Conservation (phyloP, 1,284 basidiomycete species). For the Phellopilus nigrolimitatus region DNA sequence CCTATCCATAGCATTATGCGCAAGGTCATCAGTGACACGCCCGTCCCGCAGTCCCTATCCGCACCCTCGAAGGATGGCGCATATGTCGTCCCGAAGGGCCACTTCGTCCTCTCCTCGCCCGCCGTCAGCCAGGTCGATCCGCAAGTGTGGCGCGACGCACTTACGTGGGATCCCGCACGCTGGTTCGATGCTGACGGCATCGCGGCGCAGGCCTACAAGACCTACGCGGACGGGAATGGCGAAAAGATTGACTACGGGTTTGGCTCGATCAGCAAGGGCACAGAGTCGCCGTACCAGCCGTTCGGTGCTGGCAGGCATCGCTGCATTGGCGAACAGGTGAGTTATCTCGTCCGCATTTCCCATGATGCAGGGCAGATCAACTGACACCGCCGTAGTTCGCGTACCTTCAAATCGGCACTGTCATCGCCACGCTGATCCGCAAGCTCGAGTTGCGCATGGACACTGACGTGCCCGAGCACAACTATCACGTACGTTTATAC, state of each 20-base stretch:
- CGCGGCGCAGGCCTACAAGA: constrained; percentile 70
- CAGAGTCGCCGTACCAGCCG: constrained; percentile 88
- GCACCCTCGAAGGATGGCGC: constrained; percentile 67
- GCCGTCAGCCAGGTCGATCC: constrained; percentile 89
- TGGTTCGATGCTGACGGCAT: constrained; percentile 82
- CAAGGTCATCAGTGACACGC: constrained; percentile 80
- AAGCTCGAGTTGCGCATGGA: constrained; percentile 71
- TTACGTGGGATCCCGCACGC: constrained; percentile 74
- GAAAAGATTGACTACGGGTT: constrained; percentile 97
- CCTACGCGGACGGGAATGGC: constrained; percentile 68
- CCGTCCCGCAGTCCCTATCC: constrained; percentile 77
- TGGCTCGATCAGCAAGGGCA: constrained; percentile 89
- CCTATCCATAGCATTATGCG: constrained; percentile 93
- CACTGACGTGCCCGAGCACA: constrained; percentile 69
- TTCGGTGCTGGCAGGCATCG: constrained; percentile 95
- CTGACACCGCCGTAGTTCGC: constrained; percentile 63
- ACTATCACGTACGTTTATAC: constrained; percentile 75
- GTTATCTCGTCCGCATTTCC: constrained; percentile 24
- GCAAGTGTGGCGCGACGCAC: constrained; percentile 71
- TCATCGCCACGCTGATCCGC: constrained; percentile 79
- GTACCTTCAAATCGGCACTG: constrained; percentile 87
- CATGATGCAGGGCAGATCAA: constrained; percentile 8
- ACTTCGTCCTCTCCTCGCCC: constrained; percentile 90
- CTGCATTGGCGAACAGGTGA: constrained; percentile 89
- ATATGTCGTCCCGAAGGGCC: constrained; percentile 88